Evolutionary conservation across 1,284 basidiomycete species (phyloP), one percentile per base, ranked within the genome.

Genomic region (Paramarasmius palmivorus): DNA sequence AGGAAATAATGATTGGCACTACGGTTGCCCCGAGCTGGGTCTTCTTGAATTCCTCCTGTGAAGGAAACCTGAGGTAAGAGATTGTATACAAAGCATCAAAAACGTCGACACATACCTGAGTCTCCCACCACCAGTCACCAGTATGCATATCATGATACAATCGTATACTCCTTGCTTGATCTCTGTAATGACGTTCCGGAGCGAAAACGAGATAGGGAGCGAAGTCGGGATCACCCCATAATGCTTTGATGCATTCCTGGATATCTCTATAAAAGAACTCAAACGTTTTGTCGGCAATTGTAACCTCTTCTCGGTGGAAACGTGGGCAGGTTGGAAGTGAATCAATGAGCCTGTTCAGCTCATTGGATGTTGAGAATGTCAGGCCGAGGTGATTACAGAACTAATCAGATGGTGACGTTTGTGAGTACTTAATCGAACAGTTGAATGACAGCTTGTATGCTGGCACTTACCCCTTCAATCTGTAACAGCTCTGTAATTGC

Each of bases 211-310:
- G 52, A 56, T 51, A 42, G 36, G 34, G 17, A 10, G 53, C 4
- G 52, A 68, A 64, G 0, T 63, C 61, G 0, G 68, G 59, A 44
- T 70, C 59, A 0, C 67, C 60, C 52, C 55, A 66, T 1, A 72
- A 58, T 4, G 59, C 65, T 15, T 57, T 34, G 9, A 70, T 57
- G 35, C 69, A 70, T 17, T 61, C 62, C 1, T 67, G 14, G 3
- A 64, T 52, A 50, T 69, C 63, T 2, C 63, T 57, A n/a, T 49
- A 62, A 40, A 63, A 69, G 0, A 72, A 22, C 12, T 70, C 68
- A 41, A 61, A 64, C 1, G 55, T 56, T 52, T 69, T 62, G 2
- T 57, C 59, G 2, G 49, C 62, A 36, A 67, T 26, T 1, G 61
- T 46, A 7, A 67, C 53, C 35, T 65, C 60, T 4, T 60, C 50